phyloP scores from a whole-genome alignment of 371 early-diverging fungal genomes.

The Mucor sp. region DNA sequence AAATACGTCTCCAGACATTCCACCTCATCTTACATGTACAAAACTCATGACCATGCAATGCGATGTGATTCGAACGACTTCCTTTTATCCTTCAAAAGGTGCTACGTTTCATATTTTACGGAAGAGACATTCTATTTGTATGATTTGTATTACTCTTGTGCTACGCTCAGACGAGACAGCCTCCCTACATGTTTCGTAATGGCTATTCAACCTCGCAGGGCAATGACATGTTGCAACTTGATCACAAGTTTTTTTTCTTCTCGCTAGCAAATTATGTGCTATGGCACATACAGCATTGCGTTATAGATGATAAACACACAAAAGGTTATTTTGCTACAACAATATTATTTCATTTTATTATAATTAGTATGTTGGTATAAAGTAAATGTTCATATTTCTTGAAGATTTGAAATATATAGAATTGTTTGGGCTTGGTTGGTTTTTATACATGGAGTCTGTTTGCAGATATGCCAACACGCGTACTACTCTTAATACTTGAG shows the following conservation, averaged over 20 bases:
- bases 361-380: conserved; percentile 4
- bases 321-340: background rate
- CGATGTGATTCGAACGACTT: background rate
- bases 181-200: background rate
- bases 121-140: background rate
- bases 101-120: background rate
- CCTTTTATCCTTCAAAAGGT: background rate
- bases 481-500: conserved; percentile 25
- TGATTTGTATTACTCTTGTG: background rate
- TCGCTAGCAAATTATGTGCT: background rate
- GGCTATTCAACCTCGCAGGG: background rate
- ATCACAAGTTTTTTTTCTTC: conserved; percentile 4
- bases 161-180: background rate
- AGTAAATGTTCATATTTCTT: background rate
- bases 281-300: background rate
- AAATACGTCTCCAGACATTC: background rate
- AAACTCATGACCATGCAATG: background rate
- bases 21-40: background rate
- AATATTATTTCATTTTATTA: background rate
- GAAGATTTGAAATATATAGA: background rate
- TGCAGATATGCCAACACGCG: background rate
- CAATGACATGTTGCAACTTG: background rate
- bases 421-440: background rate
- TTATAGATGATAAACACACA: background rate
- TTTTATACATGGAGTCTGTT: background rate